Evolutionary conservation across 345 rosid species (phyloP).

Genomic region (Orychophragmus violaceus): DNA sequence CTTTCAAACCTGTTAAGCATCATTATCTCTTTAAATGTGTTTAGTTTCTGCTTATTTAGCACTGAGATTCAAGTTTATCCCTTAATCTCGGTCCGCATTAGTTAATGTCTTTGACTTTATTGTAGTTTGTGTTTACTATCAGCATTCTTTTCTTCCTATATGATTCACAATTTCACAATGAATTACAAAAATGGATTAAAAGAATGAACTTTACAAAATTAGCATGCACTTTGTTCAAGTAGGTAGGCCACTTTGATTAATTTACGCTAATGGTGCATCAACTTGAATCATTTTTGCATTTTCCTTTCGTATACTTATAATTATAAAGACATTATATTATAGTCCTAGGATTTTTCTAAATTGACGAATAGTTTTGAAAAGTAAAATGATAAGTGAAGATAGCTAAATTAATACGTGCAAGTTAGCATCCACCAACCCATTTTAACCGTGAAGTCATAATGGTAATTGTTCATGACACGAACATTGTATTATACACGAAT

Average conservation of each 20-base stretch:
- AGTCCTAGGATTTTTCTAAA: conserved; percentile 23
- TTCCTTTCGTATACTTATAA: background rate
- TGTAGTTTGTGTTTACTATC: background rate
- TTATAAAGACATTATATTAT: background rate
- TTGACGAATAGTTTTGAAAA: conserved; percentile 1
- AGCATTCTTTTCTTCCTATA: background rate
- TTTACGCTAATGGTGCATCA: conserved; percentile 1
- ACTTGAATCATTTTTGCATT: background rate
- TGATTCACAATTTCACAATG: background rate
- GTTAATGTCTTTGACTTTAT: conserved; percentile 5
- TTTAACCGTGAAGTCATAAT: background rate
- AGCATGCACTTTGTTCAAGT: conserved; percentile 4
- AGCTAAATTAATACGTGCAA: conserved; percentile 13
- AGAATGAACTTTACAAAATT: background rate
- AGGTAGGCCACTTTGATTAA: conserved; percentile 11
- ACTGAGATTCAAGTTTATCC: conserved; percentile 11
- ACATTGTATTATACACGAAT: background rate
- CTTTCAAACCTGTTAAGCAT: conserved; percentile 21
- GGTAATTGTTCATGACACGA: background rate
- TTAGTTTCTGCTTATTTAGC: conserved; percentile 7
- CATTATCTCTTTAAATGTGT: conserved; percentile 15
- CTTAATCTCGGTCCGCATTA: conserved; percentile 6
- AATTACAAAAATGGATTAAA: background rate
- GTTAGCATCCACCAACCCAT: conserved; percentile 16
- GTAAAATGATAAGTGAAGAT: background rate